These are phyloP conservation scores for Zoysia japonica DNA, from an alignment of 176 grass and related monocot genomes.

Conservation along the genomic window DNA sequence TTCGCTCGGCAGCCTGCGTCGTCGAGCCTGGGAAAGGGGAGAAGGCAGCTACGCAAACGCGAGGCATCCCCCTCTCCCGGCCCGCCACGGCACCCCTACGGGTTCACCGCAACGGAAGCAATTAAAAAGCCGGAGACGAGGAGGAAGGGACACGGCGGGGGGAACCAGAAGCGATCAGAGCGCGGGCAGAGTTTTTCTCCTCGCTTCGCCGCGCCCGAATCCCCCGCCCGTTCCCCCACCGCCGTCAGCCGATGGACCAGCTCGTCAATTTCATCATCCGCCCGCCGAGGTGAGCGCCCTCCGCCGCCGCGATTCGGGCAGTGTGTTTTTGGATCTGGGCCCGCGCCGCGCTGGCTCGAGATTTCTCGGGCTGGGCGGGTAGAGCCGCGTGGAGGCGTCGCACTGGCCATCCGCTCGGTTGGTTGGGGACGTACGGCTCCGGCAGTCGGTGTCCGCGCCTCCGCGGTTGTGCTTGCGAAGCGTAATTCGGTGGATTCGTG, in stretches of 20 bases:
- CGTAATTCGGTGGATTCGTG: constrained; percentile 23
- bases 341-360: not conserved
- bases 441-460: not conserved
- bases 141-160: constrained; percentile 16
- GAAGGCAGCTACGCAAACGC: constrained; percentile 36
- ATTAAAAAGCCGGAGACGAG: constrained; percentile 37
- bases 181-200: not conserved
- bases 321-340: constrained; percentile 42
- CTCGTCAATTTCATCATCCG: constrained; percentile 99
- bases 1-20: not conserved
- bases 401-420: not conserved
- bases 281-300: constrained; percentile 72
- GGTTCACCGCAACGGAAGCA: constrained; percentile 32
- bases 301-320: constrained; percentile 5
- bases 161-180: constrained; percentile 25
- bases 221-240: no score
- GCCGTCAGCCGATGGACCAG: constrained; percentile 68
- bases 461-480: not conserved
- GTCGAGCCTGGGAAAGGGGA: constrained; percentile 17
- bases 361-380: not conserved
- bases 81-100: not conserved
- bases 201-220: no score
- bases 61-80: not conserved
- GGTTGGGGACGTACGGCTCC: not conserved
- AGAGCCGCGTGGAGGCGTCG: no score